Base-by-base conservation (phyloP, 163 green algal species). In the Chlamydomonas reinhardtii region DNA sequence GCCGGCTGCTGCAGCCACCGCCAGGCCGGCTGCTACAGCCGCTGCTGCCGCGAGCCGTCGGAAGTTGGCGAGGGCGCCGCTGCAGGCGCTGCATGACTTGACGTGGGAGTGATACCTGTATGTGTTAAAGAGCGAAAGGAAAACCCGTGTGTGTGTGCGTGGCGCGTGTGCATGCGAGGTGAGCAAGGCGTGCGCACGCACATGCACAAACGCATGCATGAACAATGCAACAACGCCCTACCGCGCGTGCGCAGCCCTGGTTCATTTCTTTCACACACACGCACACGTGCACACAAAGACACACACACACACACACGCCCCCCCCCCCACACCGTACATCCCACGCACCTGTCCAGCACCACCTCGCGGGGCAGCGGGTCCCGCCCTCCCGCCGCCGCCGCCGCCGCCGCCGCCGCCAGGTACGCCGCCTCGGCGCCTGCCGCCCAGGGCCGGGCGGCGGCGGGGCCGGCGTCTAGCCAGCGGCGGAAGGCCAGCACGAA, bases 71-170 rank as follows among this genome's bases (percentile, higher is more conserved):
- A 85, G 78, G 0, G 78, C 78, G 17, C 52, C 68, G 22, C 39
- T 71, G 78, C 78, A 85, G 16, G 78, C 78, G 52, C 24, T 78
- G 66, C 78, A 85, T 31, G 32, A 56, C 29, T 39, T 35, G 22
- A 85, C 78, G 52, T 85, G 78, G 32, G 78, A 77, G 52, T 72
- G 66, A 54, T 85, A 85, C 78, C 78, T 85, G 78, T 56, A 12
- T 48, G 39, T 48, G 61, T 68, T 12, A n/a, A n/a, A n/a, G n/a
- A n/a, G n/a, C n/a, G n/a, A n/a, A n/a, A n/a, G n/a, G n/a, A n/a
- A n/a, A n/a, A n/a, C n/a, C n/a, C 9, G 61, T 31, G 6, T 15
- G 61, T 68, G 59, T 9, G 16, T 17, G 27, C 3, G 16, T 71
- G 65, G 65, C 29, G 4, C 29, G n/a, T 37, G 65, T 20, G 65